Percentiles rank a stretch among this genome's conserved stretches.
These are phyloP conservation scores for Populus tremula DNA, from an alignment of 345 rosid species.

Conservation along the genomic window DNA sequence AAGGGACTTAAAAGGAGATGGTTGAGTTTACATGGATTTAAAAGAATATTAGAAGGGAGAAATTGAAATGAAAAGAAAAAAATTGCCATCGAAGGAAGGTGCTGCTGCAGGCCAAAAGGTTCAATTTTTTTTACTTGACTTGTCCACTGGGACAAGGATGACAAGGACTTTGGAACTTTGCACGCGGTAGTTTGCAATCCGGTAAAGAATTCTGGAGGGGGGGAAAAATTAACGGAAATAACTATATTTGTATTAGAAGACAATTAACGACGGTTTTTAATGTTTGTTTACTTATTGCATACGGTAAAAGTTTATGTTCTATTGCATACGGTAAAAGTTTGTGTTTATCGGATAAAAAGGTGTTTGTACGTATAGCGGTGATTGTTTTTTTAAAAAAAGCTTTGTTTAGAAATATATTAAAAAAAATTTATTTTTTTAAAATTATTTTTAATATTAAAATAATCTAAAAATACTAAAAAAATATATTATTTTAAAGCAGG, in stretches of 20 bases:
- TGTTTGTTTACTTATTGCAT: neutral
- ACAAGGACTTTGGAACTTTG: constrained; percentile 16
- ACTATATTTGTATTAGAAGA: neutral
- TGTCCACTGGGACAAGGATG: constrained; percentile 11
- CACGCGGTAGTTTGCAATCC: constrained; percentile 18
- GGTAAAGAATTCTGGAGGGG: neutral
- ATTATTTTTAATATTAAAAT: no score
- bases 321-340: neutral
- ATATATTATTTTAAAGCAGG: no score
- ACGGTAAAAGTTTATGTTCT: neutral
- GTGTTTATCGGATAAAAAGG: neutral
- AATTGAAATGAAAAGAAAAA: neutral
- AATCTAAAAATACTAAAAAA: no score
- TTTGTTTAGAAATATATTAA: no score
- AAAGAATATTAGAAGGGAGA: neutral
- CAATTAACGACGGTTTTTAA: neutral
- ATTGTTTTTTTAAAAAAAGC: rapidly evolving
- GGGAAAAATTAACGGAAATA: constrained; percentile 12
- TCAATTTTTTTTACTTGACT: constrained; percentile 35
- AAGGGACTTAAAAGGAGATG: constrained; percentile 1
- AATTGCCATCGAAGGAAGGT: constrained; percentile 21
- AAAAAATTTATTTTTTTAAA: no score
- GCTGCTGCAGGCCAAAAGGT: neutral
- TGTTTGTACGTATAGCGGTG: rapidly evolving
- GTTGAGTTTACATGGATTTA: neutral